Conservation (phyloP, 345 rosid genomes). For the Hevea brasiliensis region DNA sequence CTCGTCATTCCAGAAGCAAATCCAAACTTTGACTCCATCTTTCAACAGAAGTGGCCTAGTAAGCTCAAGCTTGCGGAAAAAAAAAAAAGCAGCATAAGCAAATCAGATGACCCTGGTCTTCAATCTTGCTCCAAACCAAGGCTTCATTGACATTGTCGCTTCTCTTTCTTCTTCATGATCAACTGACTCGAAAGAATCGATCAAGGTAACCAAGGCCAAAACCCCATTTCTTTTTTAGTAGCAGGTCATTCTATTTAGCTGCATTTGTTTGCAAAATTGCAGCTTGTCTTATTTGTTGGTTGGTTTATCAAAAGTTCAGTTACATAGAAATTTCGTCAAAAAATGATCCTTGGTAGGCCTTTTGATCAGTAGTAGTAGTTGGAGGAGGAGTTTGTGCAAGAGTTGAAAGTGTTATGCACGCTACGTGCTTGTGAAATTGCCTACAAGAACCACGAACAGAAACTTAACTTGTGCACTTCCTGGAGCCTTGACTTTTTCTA, state of each 20-base stretch:
- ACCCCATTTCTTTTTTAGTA: background rate
- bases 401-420: background rate
- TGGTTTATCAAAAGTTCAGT: background rate
- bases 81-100: no score
- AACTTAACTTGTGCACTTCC: no score
- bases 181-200: background rate
- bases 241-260: background rate
- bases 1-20: no score
- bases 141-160: background rate
- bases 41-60: no score
- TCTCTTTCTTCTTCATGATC: background rate
- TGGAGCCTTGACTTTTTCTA: background rate
- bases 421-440: constrained; percentile 8
- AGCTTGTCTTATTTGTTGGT: background rate
- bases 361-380: no score
- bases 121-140: background rate
- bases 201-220: background rate
- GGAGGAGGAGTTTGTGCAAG: background rate
- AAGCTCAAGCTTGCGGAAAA: no score
- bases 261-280: background rate
- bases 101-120: no score
- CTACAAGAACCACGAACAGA: background rate
- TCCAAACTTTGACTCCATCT: no score
- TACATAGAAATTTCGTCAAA: background rate
- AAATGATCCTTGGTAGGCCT: background rate